These are phyloP conservation scores for Globisporangium ultimum DNA, from an alignment of 352 stramenopile species.

Conservation along the genomic window DNA sequence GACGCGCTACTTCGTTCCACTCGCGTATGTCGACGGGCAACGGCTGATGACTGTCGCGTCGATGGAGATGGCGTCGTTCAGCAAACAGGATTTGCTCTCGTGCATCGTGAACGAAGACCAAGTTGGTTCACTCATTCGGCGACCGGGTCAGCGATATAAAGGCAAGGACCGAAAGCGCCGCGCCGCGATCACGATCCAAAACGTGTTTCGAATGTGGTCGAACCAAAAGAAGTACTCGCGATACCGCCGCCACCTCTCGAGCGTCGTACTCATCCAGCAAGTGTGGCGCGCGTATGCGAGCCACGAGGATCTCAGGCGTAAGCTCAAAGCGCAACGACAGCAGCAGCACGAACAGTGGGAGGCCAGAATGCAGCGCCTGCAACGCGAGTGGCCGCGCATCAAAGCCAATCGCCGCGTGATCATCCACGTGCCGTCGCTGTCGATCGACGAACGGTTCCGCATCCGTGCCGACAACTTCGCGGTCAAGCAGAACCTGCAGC, in stretches of 20 bases:
- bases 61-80: conserved; percentile 51
- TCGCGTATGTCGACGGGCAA: conserved; percentile 86
- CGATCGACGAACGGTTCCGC: conserved; percentile 61
- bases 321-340: conserved; percentile 30
- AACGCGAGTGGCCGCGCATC: conserved; percentile 53
- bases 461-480: conserved; percentile 65
- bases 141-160: conserved; percentile 77
- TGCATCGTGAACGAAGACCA: conserved; percentile 90
- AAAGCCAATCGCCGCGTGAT: conserved; percentile 49
- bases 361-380: conserved; percentile 40
- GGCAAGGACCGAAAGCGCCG: conserved; percentile 61
- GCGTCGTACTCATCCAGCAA: conserved; percentile 57
- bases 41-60: conserved; percentile 65
- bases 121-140: conserved; percentile 54
- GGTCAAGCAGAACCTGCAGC: conserved; percentile 80
- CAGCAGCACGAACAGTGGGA: conserved; percentile 43
- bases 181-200: conserved; percentile 71
- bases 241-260: conserved; percentile 35
- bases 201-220: conserved; percentile 61
- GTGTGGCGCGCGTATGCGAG: conserved; percentile 50
- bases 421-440: conserved; percentile 83
- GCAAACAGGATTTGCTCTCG: conserved; percentile 58
- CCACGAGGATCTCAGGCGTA: conserved; percentile 35
- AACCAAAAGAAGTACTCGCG: conserved; percentile 39
- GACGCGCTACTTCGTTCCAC: conserved; percentile 77